A percentile compares a stretch with the other conserved stretches of the same genome.
Evolutionary conservation across 2,329 filamentous ascomycete genomes (phyloP).

Genomic region (Shiraia bambusicola): DNA sequence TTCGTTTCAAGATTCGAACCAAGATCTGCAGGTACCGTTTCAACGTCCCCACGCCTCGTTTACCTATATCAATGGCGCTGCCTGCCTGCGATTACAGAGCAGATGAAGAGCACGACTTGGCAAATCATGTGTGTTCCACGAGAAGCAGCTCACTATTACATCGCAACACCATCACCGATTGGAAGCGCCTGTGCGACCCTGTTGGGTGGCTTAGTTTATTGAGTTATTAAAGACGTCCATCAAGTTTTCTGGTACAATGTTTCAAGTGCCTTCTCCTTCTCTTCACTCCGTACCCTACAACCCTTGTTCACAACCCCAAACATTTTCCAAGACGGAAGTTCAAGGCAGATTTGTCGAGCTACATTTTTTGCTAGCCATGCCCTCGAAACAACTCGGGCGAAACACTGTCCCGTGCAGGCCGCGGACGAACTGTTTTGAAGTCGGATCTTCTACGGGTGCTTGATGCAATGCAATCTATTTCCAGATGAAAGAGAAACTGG

Average conservation of each 20-base stretch:
- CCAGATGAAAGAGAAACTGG: constrained; percentile 5
- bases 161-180: constrained; percentile 3
- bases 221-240: constrained; percentile 13
- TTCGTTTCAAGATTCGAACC: constrained; percentile 32
- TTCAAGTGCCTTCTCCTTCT: constrained; percentile 8
- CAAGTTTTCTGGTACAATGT: constrained; percentile 20
- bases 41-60: constrained; percentile 10
- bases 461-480: constrained; percentile 14
- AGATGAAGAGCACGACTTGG: neutral
- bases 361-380: constrained; percentile 1
- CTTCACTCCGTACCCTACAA: constrained; percentile 2
- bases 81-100: neutral
- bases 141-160: neutral
- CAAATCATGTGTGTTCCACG: constrained; percentile 2
- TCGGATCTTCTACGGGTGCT: constrained; percentile 5
- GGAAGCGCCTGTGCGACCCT: constrained; percentile 23
- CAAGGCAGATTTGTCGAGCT: constrained; percentile 10
- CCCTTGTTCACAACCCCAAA: neutral
- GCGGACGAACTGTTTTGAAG: constrained; percentile 13
- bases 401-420: constrained; percentile 19
- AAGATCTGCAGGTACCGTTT: constrained; percentile 41
- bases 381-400: constrained; percentile 10
- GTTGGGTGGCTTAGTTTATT: constrained; percentile 17
- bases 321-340: constrained; percentile 12
- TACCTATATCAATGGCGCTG: too few species aligned